phyloP scores from a whole-genome alignment of 768 basidiomycete species.

The Coprinopsis cinerea region DNA sequence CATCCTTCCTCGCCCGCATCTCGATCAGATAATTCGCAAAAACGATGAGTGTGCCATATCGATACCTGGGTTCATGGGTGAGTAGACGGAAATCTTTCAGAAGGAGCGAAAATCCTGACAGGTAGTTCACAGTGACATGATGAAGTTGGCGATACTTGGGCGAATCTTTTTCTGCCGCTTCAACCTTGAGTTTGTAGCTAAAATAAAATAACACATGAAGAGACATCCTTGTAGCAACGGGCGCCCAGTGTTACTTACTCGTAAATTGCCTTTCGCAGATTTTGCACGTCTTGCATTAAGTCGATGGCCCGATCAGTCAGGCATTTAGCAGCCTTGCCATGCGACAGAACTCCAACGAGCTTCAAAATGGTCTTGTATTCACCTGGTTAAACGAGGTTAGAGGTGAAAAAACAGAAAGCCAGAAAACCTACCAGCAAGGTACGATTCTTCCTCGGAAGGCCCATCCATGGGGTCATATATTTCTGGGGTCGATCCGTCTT shows the following conservation, averaged over 20 bases:
- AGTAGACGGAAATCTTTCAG: conserved; percentile 3
- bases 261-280: conserved; percentile 90
- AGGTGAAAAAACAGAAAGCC: neutral
- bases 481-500: conserved; percentile 31
- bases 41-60: conserved; percentile 88
- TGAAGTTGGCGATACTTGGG: conserved; percentile 71
- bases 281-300: conserved; percentile 94
- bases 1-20: conserved; percentile 29
- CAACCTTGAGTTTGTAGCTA: conserved; percentile 89
- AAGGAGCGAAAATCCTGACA: conserved; percentile 37
- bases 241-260: too few relatives aligned
- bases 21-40: conserved; percentile 95
- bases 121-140: conserved; percentile 80
- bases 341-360: conserved; percentile 84
- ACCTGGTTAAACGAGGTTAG: conserved; percentile 43
- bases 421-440: conserved; percentile 61
- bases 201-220: neutral
- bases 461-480: conserved; percentile 73
- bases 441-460: conserved; percentile 82
- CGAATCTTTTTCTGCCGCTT: conserved; percentile 75
- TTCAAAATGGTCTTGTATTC: conserved; percentile 97
- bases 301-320: conserved; percentile 87
- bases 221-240: too few relatives aligned
- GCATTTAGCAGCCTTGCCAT: conserved; percentile 90
- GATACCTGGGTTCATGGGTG: conserved; percentile 44